A percentile compares a stretch with the other conserved stretches of the same genome.
Evolutionary conservation across 306 rosid genomes (phyloP).

Genomic region (Quercus ilex): DNA sequence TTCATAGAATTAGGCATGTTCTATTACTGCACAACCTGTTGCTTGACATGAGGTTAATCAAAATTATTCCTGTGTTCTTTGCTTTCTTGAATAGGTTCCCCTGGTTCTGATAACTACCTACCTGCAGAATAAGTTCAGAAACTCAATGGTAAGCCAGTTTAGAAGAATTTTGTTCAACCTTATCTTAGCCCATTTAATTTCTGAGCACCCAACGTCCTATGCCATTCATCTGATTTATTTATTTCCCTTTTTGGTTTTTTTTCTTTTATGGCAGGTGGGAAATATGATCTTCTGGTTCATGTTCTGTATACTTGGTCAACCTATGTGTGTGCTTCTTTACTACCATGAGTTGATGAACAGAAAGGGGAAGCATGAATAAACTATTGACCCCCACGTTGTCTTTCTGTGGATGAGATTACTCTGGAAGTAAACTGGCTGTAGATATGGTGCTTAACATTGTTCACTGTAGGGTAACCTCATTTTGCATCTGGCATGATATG

Average conservation of each 20-base stretch:
- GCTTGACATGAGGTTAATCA: not conserved
- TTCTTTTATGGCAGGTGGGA: conserved; percentile 59
- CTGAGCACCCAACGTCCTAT: not conserved
- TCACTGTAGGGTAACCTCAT: not conserved
- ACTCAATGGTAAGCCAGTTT: conserved; percentile 67
- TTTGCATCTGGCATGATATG: not conserved
- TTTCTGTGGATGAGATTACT: not conserved
- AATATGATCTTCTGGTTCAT: conserved; percentile 93
- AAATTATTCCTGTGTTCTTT: not conserved
- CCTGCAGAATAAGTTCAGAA: conserved; percentile 71
- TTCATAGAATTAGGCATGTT: not conserved
- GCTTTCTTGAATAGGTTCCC: conserved; percentile 53
- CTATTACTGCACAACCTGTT: not conserved
- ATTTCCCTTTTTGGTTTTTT: not conserved
- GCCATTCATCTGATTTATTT: conserved; percentile 4
- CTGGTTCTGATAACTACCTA: conserved; percentile 76
- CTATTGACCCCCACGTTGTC: not conserved
- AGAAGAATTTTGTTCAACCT: conserved; percentile 8
- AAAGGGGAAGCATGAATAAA: conserved; percentile 39
- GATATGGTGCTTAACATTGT: conserved; percentile 6
- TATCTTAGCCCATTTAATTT: conserved; percentile 1
- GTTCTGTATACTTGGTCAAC: conserved; percentile 90
- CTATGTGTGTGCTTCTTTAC: conserved; percentile 86
- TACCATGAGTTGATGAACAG: conserved; percentile 93
- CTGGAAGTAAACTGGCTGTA: conserved; percentile 15